Evolutionary conservation across 352 stramenopile species (phyloP), one percentile per base, ranked within the genome.

Genomic region (Phytophthora quininea): DNA sequence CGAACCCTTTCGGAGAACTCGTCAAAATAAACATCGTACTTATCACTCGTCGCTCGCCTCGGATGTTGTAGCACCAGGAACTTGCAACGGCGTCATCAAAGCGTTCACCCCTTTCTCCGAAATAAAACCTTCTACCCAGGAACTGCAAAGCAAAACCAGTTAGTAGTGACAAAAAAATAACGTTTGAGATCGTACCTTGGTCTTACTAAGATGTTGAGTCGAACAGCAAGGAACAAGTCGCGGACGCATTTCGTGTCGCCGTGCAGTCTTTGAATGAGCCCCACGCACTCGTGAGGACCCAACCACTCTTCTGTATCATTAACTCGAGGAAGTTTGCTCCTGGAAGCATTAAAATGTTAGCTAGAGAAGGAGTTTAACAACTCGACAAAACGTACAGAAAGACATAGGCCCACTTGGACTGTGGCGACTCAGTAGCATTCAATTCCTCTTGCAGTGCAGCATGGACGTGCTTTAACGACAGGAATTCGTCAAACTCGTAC

Each of bases 331-430:
- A 90, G 62, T 19, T 89, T 86, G 58, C 72, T 82, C 60, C 79
- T 85, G 30, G 19, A 24, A 24, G 19, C 19, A 24, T 24, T 24
- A 24, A 24, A 24, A 24, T 24, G 19, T 24, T 24, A 24, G 19
- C 12, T 15, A 48, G n/a, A 14, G 37, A 50, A 24, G 19, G 19
- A 0, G 19, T 24, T 24, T 24, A 24, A 24, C 19, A 0, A 24
- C 19, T 24, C 19, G 19, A 24, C 19, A 37, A 27, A 49, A 80
- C 80, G 75, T 74, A 89, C 75, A 93, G 54, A 62, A 82, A 88
- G n/a, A 77, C 54, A 63, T 90, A 90, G 52, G 84, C 77, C 85
- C 85, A 93, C 76, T 93, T 91, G 29, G 76, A 82, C 46, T 82
- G 72, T 24, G 76, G 67, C 0, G 77, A 73, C 53, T 91, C 83